phyloP scores from a whole-genome alignment of 306 rosid species.

The Dryas drummondii region DNA sequence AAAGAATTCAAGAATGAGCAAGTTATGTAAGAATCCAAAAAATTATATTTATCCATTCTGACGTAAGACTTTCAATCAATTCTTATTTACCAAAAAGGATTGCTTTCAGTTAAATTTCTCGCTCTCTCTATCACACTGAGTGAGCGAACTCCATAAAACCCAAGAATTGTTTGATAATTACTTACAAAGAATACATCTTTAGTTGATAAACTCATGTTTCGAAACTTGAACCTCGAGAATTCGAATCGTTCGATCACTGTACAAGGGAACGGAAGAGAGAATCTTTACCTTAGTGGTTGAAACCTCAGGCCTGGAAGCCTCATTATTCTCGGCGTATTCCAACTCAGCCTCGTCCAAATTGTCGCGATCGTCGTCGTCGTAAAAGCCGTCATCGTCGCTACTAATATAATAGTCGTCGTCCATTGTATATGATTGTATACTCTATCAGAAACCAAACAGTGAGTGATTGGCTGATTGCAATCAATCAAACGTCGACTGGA shows the following conservation, averaged over 20 bases:
- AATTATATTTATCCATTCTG: too few relatives aligned
- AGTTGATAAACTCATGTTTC: background rate
- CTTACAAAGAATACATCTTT: background rate
- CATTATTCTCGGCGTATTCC: slow-evolving; percentile 10
- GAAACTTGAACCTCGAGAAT: background rate
- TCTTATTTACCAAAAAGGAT: too few relatives aligned
- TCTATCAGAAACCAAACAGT: background rate
- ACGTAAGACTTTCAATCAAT: too few relatives aligned
- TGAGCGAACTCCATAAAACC: background rate
- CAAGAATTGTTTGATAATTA: background rate
- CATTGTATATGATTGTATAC: slow-evolving; percentile 6
- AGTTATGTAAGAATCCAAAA: background rate
- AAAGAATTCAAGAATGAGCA: background rate
- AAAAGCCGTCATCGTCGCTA: slow-evolving; percentile 16
- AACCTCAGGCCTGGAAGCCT: background rate
- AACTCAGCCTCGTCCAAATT: slow-evolving; percentile 6
- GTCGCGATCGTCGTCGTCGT: slow-evolving; percentile 12
- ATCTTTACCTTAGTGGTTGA: slow-evolving; percentile 19
- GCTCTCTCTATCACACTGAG: background rate
- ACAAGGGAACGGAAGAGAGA: background rate
- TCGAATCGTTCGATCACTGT: background rate
- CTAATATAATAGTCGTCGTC: slow-evolving; percentile 10
- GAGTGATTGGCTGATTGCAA: background rate
- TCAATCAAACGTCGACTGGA: background rate
- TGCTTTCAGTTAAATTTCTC: background rate